Evolutionary conservation across 345 rosid genomes (phyloP), one percentile per base, ranked within the genome.

Genomic region (Mangifera indica): DNA sequence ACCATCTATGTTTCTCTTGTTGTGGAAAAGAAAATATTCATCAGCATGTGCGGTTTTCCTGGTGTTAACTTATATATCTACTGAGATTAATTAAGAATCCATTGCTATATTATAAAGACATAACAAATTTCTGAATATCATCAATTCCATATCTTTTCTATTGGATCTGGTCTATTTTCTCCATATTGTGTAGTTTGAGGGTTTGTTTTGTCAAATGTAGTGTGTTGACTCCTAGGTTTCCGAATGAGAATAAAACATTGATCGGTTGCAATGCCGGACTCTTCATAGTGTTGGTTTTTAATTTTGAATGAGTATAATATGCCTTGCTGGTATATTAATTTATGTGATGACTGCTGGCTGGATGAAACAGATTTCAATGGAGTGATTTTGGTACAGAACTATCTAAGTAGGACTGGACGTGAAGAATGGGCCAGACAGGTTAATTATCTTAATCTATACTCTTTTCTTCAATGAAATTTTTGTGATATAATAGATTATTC

Each of bases 391-490:
- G 96, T 94, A 53, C 97, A 89, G 81, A 94, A 90, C 81, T 90
- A 94, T 84, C 85, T 94, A 24, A 73, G 79, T 48, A 88, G 93
- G 82, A 89, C 93, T 3, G 95, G 96, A 5, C 91, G 96, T 71
- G 84, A 78, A 67, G 98, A 88, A 75, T 94, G 98, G 98, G 96
- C 92, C 0, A 87, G 77, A 78, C 92, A 83, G 97, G 98, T 94
- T 60, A 71, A 71, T 49, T 55, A 71, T 48, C 66, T 29, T 21
- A 26, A 26, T 59, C 22, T 48, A 0, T n/a, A 13, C 34, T 14
- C 14, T 22, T 20, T 54, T 20, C 37, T 40, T 34, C 10, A 14
- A 10, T 69, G 57, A 20, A 17, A 20, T 7, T 9, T 12, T 40
- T 56, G 61, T 42, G 13, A 6, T n/a, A 12, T 20, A 2, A 3